Evolutionary conservation across 495 filamentous ascomycete species (phyloP), one percentile per base, ranked within the genome.

Genomic region (Aspergillus campestris): DNA sequence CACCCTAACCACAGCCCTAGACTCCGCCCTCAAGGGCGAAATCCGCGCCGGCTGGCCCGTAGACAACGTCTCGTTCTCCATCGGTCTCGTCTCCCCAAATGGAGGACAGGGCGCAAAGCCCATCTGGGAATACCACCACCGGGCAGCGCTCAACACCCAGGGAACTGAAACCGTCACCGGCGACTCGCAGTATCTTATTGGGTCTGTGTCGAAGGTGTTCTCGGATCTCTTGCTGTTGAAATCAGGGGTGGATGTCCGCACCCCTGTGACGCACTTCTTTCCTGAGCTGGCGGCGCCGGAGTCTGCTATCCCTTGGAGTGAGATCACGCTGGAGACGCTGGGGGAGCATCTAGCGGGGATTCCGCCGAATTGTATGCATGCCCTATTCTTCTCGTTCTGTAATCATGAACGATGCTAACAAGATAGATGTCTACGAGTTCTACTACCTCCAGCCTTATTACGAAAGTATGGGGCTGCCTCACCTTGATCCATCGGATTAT

Each of bases 101-200:
- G 27, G 47, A 2, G 38, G 43, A 2, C 31, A 34, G 9, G 34
- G 32, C 8, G 31, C 13, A 14, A 45, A 34, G 18, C 46, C 43
- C 8, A 14, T 55, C 13, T 55, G 52, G 52, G 44, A 49, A 14
- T 55, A 55, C 33, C 52, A 55, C 31, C 52, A 55, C n/a, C 51
- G 40, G 9, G 47, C 29, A n/a, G 41, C 33, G 15, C 42, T 44
- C 7, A 50, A 50, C 14, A 28, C 37, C 7, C 38, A 32, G 29
- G 44, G 47, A 9, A 28, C 38, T 0, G 5, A 32, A 6, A 3
- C 35, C 4, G 18, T 44, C n/a, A 40, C 40, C 28, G 48, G 44
- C 1, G 44, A 47, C 18, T 42, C 52, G 31, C 47, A 55, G 36
- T 55, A 55, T 18, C 15, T 50, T 40, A 47, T 55, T 11, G 52